phyloP scores from a whole-genome alignment of 352 stramenopile genomes.

The Lagenidium giganteum region DNA sequence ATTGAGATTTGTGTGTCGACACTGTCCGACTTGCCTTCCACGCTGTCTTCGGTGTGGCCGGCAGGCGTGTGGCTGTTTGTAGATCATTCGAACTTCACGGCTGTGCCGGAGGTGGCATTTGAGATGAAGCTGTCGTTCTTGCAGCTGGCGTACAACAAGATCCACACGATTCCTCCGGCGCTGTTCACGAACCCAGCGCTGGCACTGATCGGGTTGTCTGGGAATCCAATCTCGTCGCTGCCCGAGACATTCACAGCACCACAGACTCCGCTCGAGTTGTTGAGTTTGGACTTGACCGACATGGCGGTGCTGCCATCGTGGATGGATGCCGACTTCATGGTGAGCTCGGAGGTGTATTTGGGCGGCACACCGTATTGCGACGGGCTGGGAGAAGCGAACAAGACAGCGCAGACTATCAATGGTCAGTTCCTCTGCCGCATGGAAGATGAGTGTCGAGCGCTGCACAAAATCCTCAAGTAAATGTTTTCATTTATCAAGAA shows the following conservation, averaged over 20 bases:
- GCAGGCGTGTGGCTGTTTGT: too few relatives aligned
- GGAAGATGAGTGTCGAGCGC: too few relatives aligned
- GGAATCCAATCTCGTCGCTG: background rate
- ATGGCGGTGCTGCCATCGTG: background rate
- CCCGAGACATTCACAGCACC: background rate
- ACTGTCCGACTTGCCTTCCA: background rate
- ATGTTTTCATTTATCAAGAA: too few relatives aligned
- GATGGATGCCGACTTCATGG: constrained; percentile 1
- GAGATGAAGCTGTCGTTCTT: too few relatives aligned
- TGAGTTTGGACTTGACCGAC: background rate
- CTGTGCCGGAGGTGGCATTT: too few relatives aligned
- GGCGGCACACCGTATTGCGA: background rate
- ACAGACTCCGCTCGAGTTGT: background rate
- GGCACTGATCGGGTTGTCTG: too few relatives aligned
- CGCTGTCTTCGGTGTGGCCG: background rate
- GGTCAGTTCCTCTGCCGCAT: too few relatives aligned
- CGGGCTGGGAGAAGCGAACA: too few relatives aligned
- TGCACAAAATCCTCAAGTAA: too few relatives aligned
- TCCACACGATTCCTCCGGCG: background rate
- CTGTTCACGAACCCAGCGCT: background rate
- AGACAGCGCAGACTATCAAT: too few relatives aligned
- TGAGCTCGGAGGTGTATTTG: background rate
- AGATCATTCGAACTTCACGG: too few relatives aligned
- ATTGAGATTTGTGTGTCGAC: constrained; percentile 8
- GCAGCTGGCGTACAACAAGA: background rate